Evolutionary conservation across 169 alveolate species (phyloP).

Genomic region (Cryptosporidium baileyi): DNA sequence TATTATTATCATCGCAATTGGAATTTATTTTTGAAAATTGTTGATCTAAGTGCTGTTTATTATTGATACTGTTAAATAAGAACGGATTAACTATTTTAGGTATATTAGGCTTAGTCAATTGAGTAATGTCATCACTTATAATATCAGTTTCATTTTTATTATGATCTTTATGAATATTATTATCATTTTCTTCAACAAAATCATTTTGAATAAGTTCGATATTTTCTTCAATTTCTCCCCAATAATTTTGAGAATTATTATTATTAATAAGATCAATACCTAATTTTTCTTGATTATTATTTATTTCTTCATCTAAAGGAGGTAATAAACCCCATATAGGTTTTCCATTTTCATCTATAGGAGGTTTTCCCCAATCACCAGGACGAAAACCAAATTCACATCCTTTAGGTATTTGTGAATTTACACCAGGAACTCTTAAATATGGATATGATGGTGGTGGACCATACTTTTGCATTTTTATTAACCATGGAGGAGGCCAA

Average conservation of each 20-base stretch:
- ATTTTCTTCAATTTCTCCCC: conserved; percentile 42
- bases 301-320: conserved; percentile 31
- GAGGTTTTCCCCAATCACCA: conserved; percentile 92
- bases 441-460: conserved; percentile 99
- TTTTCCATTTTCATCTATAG: conserved; percentile 48
- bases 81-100: not conserved
- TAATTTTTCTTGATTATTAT: not conserved
- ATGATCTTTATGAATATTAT: not conserved
- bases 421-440: conserved; percentile 95
- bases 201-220: not conserved
- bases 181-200: not conserved
- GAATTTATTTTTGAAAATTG: not conserved
- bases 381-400: conserved; percentile 86
- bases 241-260: not conserved
- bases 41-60: no score
- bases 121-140: not conserved
- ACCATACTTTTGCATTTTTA: conserved; percentile 98
- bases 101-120: not conserved
- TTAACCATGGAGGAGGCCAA: conserved; percentile 96
- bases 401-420: conserved; percentile 90
- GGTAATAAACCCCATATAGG: conserved; percentile 62
- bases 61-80: not conserved
- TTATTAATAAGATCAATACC: not conserved
- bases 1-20: not conserved
- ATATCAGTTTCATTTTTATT: not conserved